Percentiles rank a stretch among this genome's conserved stretches.
phyloP scores from a whole-genome alignment of 495 filamentous ascomycete species.

The Hypoxylon perforatum region DNA sequence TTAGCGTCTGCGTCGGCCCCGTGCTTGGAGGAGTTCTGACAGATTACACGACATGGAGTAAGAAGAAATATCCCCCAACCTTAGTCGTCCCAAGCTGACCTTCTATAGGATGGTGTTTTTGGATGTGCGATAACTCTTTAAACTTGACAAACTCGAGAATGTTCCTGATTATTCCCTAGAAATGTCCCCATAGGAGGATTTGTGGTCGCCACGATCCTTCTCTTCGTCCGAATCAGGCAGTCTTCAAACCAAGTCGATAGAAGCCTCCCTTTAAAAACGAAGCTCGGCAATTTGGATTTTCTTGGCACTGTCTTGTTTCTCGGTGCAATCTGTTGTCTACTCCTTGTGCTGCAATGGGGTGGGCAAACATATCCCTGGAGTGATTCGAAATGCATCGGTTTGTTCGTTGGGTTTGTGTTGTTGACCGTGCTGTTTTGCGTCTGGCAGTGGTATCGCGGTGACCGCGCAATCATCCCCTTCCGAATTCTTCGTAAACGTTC shows the following conservation, averaged over 20 bases:
- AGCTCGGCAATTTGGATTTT: too few species aligned
- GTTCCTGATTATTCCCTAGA: constrained; percentile 74
- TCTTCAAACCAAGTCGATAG: constrained; percentile 42
- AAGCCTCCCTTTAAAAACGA: constrained; percentile 54
- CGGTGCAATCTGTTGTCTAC: constrained; percentile 60
- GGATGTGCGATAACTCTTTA: constrained; percentile 21
- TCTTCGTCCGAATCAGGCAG: constrained; percentile 59
- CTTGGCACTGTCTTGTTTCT: constrained; percentile 62
- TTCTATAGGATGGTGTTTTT: constrained; percentile 16
- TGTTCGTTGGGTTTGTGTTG: constrained; percentile 62
- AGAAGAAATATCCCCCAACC: constrained; percentile 80
- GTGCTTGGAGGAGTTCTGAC: constrained; percentile 63
- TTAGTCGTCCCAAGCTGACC: background rate
- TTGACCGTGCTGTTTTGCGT: constrained; percentile 55
- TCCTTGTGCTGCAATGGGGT: constrained; percentile 73
- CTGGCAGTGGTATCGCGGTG: constrained; percentile 58
- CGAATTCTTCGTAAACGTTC: constrained; percentile 65
- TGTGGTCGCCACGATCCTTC: constrained; percentile 64
- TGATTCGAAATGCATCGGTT: constrained; percentile 54
- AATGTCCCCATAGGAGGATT: constrained; percentile 72
- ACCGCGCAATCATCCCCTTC: constrained; percentile 66
- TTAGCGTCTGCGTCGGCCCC: constrained; percentile 74
- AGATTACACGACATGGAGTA: constrained; percentile 66
- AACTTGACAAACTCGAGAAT: background rate
- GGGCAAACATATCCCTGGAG: constrained; percentile 66